Evolutionary conservation across 2,329 filamentous ascomycete genomes (phyloP).

Genomic region (Neofusicoccum kwambonambiense): DNA sequence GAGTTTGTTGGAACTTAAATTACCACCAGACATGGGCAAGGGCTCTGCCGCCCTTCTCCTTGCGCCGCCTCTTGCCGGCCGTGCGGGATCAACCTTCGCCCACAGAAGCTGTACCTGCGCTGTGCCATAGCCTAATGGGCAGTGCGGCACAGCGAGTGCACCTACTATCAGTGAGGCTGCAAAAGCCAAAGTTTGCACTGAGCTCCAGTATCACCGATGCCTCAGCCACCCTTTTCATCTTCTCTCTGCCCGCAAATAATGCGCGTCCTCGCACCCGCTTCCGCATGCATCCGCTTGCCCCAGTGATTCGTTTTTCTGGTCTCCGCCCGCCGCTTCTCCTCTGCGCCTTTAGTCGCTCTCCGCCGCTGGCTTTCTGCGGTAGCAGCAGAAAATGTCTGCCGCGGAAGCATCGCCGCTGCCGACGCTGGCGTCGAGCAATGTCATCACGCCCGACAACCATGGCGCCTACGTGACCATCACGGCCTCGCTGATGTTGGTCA

Average conservation of each 20-base stretch:
- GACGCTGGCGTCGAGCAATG: background rate
- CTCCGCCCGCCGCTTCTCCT: background rate
- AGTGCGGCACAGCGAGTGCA: background rate
- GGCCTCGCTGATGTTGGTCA: background rate
- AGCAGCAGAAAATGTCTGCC: background rate
- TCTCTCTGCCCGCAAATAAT: background rate
- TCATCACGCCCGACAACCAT: conserved; percentile 1
- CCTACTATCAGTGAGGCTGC: background rate
- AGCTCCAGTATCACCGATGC: background rate
- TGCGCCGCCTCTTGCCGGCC: background rate
- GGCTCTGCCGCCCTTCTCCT: background rate
- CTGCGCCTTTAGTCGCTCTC: background rate
- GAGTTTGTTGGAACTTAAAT: background rate
- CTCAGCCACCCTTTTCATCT: background rate
- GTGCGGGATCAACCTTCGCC: background rate
- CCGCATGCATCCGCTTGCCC: background rate
- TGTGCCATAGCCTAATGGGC: background rate
- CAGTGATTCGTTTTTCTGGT: background rate
- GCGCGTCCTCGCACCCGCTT: background rate
- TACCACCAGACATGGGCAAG: background rate
- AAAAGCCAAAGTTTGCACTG: background rate
- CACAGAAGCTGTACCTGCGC: background rate
- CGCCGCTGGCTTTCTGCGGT: background rate
- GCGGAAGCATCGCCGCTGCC: background rate
- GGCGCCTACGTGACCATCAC: conserved; percentile 11